A percentile compares a stretch with the other conserved stretches of the same genome.
These are phyloP conservation scores for Diaporthe nobilis DNA, from an alignment of 2,329 filamentous ascomycete genomes.

Conservation along the genomic window DNA sequence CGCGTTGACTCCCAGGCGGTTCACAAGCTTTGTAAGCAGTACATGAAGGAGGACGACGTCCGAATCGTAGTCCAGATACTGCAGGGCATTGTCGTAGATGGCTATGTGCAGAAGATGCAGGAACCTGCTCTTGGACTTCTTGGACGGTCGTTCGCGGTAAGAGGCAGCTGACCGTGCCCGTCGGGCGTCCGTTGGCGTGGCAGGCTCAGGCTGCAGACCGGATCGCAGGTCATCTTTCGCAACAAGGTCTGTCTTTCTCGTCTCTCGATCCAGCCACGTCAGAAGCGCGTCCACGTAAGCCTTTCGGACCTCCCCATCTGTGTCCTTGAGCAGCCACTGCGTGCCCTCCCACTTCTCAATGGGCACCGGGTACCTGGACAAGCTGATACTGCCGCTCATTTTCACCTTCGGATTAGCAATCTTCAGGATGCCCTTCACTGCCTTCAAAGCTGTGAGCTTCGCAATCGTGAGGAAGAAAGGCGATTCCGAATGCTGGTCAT, in stretches of 20 bases:
- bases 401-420: conserved; percentile 81
- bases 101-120: conserved; percentile 86
- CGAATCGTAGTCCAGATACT: conserved; percentile 78
- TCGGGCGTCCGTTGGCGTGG: conserved; percentile 64
- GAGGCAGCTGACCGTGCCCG: conserved; percentile 80
- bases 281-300: conserved; percentile 88
- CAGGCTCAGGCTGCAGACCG: conserved; percentile 60
- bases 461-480: conserved; percentile 68
- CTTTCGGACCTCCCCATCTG: conserved; percentile 81
- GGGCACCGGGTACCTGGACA: conserved; percentile 81
- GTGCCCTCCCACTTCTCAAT: conserved; percentile 96
- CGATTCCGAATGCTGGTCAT: conserved; percentile 63
- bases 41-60: conserved; percentile 85
- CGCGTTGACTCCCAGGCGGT: conserved; percentile 86
- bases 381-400: conserved; percentile 70
- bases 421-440: conserved; percentile 85
- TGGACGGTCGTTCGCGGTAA: conserved; percentile 68
- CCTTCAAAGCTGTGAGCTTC: conserved; percentile 77
- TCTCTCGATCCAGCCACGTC: conserved; percentile 89
- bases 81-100: conserved; percentile 89
- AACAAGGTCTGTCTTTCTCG: conserved; percentile 73
- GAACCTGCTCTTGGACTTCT: conserved; percentile 76
- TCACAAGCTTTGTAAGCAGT: conserved; percentile 80
- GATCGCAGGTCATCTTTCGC: conserved; percentile 35
- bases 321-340: conserved; percentile 89